Evolutionary conservation across 2,329 filamentous ascomycete genomes (phyloP), one percentile per base, ranked within the genome.

Genomic region (Talaromyces sp.): DNA sequence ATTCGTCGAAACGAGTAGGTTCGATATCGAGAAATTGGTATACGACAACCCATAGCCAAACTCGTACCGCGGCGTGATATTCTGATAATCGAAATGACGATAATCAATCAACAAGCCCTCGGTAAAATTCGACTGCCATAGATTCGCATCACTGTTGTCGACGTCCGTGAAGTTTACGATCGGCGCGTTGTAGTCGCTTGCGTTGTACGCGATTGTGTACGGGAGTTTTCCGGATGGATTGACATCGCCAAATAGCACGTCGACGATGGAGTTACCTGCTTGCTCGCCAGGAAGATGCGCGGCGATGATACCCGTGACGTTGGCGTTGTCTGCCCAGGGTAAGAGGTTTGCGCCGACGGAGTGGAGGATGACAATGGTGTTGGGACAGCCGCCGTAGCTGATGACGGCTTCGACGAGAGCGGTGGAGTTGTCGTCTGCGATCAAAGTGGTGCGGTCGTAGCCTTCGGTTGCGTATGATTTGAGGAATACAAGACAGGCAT

Each of bases 211-310:
- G 37, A 67, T 67, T 24, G 66, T 67, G 47, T 67, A 67, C 6
- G 89, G 88, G 10, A 91, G 82, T 72, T 90, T 90, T 6, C 89
- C 89, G 66, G 85, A 87, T 0, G 89, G 89, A 69, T 86, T 90
- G 65, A 82, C 80, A 45, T 84, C 76, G 3, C 87, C 90, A 68
- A 89, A 87, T 0, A 90, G 78, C 0, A 90, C 86, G 71, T 90
- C 87, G 1, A 87, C 87, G 47, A 90, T 81, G 0, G 87, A 86
- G 70, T 90, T 88, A 1, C 89, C 89, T 0, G 87, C 85, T 76
- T 91, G 88, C 73, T 90, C 86, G 1, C 89, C 87, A 73, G 88
- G 86, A 70, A 89, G 90, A 87, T 88, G 90, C 0, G 87, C 85
- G 73, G 92, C 89, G 0, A 93, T 72, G 35, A 92, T 87, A 1